Percentiles rank a stretch among this genome's conserved stretches.
Evolutionary conservation across 192 early-diverging fungal genomes (phyloP).

Genomic region (Backusella mclennaniae): DNA sequence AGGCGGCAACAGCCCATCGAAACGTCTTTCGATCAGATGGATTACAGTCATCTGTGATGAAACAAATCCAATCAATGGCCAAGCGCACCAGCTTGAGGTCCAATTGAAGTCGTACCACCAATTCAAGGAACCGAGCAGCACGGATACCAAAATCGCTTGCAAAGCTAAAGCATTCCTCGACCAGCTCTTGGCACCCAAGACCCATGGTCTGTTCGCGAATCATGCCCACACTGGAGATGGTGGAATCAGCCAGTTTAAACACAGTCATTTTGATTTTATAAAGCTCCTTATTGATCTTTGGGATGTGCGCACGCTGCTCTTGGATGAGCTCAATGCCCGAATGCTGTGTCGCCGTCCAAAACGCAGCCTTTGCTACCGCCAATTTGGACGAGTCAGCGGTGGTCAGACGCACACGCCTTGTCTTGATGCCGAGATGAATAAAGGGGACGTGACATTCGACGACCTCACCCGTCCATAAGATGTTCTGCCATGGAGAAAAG

Average conservation of each 20-base stretch:
- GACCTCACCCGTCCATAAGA: slow-evolving; percentile 55
- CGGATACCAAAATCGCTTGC: slow-evolving; percentile 68
- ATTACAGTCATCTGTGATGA: slow-evolving; percentile 80
- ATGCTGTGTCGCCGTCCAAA: slow-evolving; percentile 47
- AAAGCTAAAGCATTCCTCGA: slow-evolving; percentile 72
- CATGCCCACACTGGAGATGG: slow-evolving; percentile 52
- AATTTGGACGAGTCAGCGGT: slow-evolving; percentile 44
- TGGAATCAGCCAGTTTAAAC: slow-evolving; percentile 50
- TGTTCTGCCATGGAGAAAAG: slow-evolving; percentile 56
- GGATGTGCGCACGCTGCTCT: slow-evolving; percentile 56
- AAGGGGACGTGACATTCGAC: slow-evolving; percentile 39
- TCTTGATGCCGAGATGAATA: slow-evolving; percentile 47
- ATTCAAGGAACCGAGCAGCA: slow-evolving; percentile 56
- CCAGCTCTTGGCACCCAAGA: slow-evolving; percentile 55
- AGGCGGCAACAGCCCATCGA: slow-evolving; percentile 80
- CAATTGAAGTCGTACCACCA: slow-evolving; percentile 54
- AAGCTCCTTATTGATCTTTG: slow-evolving; percentile 54
- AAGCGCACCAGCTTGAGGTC: slow-evolving; percentile 68
- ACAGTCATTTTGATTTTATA: slow-evolving; percentile 57
- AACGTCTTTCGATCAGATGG: slow-evolving; percentile 78
- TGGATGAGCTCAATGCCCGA: slow-evolving; percentile 47
- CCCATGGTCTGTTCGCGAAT: slow-evolving; percentile 50
- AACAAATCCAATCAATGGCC: slow-evolving; percentile 86
- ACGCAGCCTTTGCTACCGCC: slow-evolving; percentile 43
- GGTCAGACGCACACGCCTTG: slow-evolving; percentile 57